phyloP scores from a whole-genome alignment of 192 early-diverging fungal genomes.

The Coemansia sp. region DNA sequence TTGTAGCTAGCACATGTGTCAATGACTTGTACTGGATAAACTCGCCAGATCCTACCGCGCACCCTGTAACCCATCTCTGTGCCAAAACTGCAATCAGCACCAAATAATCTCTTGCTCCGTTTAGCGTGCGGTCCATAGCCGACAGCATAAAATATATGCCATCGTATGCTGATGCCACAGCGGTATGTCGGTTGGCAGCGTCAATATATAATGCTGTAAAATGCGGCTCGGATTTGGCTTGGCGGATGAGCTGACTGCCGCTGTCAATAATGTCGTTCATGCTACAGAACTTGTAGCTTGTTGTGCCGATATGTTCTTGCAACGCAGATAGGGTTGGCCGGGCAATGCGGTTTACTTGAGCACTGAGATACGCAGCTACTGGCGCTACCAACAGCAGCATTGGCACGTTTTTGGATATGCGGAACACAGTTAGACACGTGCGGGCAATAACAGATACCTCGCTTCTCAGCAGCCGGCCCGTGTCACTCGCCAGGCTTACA shows the following conservation, averaged over 20 bases:
- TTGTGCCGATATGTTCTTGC: neutral
- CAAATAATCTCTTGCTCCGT: slow-evolving; percentile 43
- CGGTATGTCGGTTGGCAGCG: slow-evolving; percentile 59
- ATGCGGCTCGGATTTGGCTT: slow-evolving; percentile 54
- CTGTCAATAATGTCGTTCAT: slow-evolving; percentile 32
- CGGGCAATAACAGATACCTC: slow-evolving; percentile 11
- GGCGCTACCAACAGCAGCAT: slow-evolving; percentile 24
- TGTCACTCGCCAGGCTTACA: slow-evolving; percentile 4
- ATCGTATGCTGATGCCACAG: slow-evolving; percentile 57
- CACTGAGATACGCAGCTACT: slow-evolving; percentile 11
- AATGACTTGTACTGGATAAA: neutral
- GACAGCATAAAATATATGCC: slow-evolving; percentile 61
- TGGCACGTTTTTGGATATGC: slow-evolving; percentile 15
- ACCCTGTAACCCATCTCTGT: slow-evolving; percentile 39
- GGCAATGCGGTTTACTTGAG: neutral
- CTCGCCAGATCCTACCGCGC: slow-evolving; percentile 58
- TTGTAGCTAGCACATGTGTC: neutral
- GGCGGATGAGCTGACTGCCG: slow-evolving; percentile 64
- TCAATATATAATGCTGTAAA: slow-evolving; percentile 58
- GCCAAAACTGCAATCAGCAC: slow-evolving; percentile 16
- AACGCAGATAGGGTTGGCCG: slow-evolving; percentile 3
- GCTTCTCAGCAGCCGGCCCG: slow-evolving; percentile 15
- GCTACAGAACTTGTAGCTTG: neutral
- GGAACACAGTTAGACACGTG: slow-evolving; percentile 22
- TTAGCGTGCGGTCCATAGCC: slow-evolving; percentile 51